Evolutionary conservation across 805 yeast genomes (phyloP).

Genomic region (Hanseniaspora mollemarum): DNA sequence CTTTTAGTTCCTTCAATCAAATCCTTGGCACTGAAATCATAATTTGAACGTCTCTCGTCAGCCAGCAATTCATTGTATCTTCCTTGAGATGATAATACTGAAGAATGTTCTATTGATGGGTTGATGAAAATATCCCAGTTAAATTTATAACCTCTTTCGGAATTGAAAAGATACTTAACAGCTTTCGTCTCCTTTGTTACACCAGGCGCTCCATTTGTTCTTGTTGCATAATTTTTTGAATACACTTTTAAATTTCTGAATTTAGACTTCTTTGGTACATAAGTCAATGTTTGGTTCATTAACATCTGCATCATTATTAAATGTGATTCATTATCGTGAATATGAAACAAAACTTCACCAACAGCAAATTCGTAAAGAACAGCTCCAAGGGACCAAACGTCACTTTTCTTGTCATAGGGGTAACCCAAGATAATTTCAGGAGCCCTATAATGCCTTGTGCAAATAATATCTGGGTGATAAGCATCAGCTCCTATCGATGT

Average conservation of each 20-base stretch:
- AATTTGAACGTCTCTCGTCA: conserved; percentile 11
- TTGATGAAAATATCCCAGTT: conserved; percentile 15
- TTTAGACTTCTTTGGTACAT: conserved; percentile 3
- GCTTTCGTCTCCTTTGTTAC: conserved; percentile 11
- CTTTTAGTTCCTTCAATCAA: conserved; percentile 11
- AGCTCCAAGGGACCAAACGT: conserved; percentile 94
- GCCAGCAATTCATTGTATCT: conserved; percentile 2
- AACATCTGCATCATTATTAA: conserved; percentile 87
- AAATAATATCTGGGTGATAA: conserved; percentile 81
- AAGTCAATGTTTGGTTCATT: conserved; percentile 8
- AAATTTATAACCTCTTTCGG: conserved; percentile 3
- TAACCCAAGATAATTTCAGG: conserved; percentile 88
- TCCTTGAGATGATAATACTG: not conserved
- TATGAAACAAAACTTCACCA: conserved; percentile 89
- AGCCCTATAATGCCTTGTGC: conserved; percentile 93
- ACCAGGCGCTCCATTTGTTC: not conserved
- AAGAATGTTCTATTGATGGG: conserved; percentile 2
- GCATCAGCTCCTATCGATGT: conserved; percentile 89
- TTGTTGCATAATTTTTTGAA: not conserved
- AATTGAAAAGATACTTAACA: conserved; percentile 11
- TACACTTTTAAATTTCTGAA: conserved; percentile 7
- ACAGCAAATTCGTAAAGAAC: conserved; percentile 80
- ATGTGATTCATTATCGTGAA: conserved; percentile 91
- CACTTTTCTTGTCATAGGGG: conserved; percentile 98
- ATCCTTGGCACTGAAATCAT: conserved; percentile 5